A percentile compares a stretch with the other conserved stretches of the same genome.
phyloP scores from a whole-genome alignment of 805 yeast species.

The Hanseniaspora guilliermondii region DNA sequence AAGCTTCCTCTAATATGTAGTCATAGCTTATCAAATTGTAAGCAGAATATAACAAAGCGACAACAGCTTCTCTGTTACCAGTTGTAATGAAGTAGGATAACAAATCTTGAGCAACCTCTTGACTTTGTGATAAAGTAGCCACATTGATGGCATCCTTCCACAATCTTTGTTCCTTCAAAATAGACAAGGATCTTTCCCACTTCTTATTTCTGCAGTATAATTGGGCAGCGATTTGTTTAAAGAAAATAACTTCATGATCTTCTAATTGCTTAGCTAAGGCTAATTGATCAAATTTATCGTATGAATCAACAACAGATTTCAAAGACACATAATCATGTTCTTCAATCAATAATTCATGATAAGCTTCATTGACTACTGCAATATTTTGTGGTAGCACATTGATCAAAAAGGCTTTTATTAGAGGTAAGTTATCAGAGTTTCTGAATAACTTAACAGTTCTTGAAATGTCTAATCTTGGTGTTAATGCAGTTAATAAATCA shows the following conservation, averaged over 20 bases:
- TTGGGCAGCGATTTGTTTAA: slow-evolving; percentile 92
- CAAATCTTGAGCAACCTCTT: slow-evolving; percentile 77
- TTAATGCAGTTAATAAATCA: slow-evolving; percentile 70
- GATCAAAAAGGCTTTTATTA: slow-evolving; percentile 88
- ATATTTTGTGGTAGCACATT: slow-evolving; percentile 84
- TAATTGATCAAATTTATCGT: slow-evolving; percentile 82
- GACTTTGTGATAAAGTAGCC: slow-evolving; percentile 66
- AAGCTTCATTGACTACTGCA: slow-evolving; percentile 84
- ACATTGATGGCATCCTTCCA: slow-evolving; percentile 93
- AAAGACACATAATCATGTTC: slow-evolving; percentile 91
- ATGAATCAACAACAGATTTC: slow-evolving; percentile 72
- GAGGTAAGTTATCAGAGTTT: slow-evolving; percentile 88
- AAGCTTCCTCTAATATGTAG: slow-evolving; percentile 73
- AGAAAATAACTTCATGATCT: slow-evolving; percentile 78
- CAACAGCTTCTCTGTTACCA: slow-evolving; percentile 89
- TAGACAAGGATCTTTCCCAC: slow-evolving; percentile 76
- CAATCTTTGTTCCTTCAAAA: slow-evolving; percentile 80
- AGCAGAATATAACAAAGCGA: slow-evolving; percentile 76
- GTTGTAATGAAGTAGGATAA: slow-evolving; percentile 88
- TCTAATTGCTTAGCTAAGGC: slow-evolving; percentile 89
- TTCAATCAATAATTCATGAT: slow-evolving; percentile 88
- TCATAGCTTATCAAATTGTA: slow-evolving; percentile 72
- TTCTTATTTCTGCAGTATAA: slow-evolving; percentile 89
- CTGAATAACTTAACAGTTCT: slow-evolving; percentile 91
- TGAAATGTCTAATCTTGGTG: slow-evolving; percentile 84